Conservation (phyloP, 2,329 filamentous ascomycete genomes). For the Paraphaeosphaeria minitans region DNA sequence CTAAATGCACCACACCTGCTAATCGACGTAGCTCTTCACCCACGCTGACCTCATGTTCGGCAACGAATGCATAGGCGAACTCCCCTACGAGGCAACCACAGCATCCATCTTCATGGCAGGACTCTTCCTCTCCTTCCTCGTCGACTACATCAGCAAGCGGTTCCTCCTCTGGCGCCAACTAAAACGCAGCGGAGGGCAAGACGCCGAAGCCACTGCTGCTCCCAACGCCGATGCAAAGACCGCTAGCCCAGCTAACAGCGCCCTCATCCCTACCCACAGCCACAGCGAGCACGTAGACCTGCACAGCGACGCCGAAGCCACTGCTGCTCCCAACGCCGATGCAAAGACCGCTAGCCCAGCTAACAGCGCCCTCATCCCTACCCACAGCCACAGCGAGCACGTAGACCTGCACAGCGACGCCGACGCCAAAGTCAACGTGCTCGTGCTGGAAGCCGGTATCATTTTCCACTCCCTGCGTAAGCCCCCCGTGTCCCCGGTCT, state of each 20-base stretch:
- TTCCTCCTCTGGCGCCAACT: slow-evolving; percentile 52
- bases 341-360: slow-evolving; percentile 23
- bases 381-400: slow-evolving; percentile 19
- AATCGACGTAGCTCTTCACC: slow-evolving; percentile 66
- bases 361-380: slow-evolving; percentile 22
- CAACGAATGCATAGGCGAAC: slow-evolving; percentile 69
- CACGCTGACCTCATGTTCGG: slow-evolving; percentile 75
- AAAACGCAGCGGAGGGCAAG: slow-evolving; percentile 19
- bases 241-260: slow-evolving; percentile 19
- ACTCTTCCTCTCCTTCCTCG: slow-evolving; percentile 71
- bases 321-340: slow-evolving; percentile 11
- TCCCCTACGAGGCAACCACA: slow-evolving; percentile 71
- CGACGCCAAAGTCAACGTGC: slow-evolving; percentile 62
- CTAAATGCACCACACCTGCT: background rate
- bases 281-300: slow-evolving; percentile 26
- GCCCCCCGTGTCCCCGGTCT: too few species aligned
- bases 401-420: slow-evolving; percentile 26
- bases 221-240: slow-evolving; percentile 22
- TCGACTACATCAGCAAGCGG: slow-evolving; percentile 70
- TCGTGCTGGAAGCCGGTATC: slow-evolving; percentile 74
- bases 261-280: slow-evolving; percentile 17
- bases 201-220: slow-evolving; percentile 20
- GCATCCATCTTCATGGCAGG: slow-evolving; percentile 76
- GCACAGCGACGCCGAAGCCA: slow-evolving; percentile 38
- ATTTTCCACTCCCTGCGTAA: slow-evolving; percentile 74